Percentiles rank a stretch among this genome's conserved stretches.
phyloP scores from a whole-genome alignment of 805 yeast species.

The Yamadazyma akitaensis region DNA sequence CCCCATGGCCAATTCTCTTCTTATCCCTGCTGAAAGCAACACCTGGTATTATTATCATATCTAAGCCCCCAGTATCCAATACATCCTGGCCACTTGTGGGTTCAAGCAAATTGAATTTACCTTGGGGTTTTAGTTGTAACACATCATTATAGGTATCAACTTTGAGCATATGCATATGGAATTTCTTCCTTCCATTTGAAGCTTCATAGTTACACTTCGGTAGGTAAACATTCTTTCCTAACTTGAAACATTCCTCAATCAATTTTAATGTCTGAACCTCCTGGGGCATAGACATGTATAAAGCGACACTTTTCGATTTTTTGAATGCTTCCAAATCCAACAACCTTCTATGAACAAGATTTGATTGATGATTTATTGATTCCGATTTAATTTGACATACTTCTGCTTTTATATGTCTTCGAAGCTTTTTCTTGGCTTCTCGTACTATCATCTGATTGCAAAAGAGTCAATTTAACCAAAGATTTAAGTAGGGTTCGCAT shows the following conservation, averaged over 20 bases:
- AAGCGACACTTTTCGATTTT: conserved; percentile 50
- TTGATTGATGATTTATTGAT: conserved; percentile 24
- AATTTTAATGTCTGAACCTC: conserved; percentile 64
- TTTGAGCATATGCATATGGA: conserved; percentile 54
- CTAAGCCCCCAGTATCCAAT: conserved; percentile 41
- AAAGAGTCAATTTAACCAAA: not conserved
- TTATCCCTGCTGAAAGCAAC: conserved; percentile 63
- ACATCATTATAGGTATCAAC: conserved; percentile 45
- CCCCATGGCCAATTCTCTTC: conserved; percentile 84
- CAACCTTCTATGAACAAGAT: conserved; percentile 18
- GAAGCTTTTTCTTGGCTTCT: conserved; percentile 23
- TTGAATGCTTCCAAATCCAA: conserved; percentile 32
- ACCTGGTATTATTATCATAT: conserved; percentile 79
- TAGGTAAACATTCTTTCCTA: conserved; percentile 51
- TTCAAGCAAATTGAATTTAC: conserved; percentile 64
- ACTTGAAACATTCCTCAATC: conserved; percentile 48
- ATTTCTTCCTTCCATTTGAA: conserved; percentile 28
- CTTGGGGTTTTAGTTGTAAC: conserved; percentile 53
- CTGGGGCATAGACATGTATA: conserved; percentile 74
- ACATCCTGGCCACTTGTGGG: conserved; percentile 46
- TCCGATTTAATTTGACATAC: conserved; percentile 17
- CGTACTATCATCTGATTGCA: conserved; percentile 5
- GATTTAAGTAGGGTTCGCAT: not conserved
- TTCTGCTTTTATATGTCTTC: conserved; percentile 22
- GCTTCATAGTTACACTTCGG: conserved; percentile 48